These are phyloP conservation scores for Bipolaris cookei DNA, from an alignment of 2,329 filamentous ascomycete species.

Conservation along the genomic window DNA sequence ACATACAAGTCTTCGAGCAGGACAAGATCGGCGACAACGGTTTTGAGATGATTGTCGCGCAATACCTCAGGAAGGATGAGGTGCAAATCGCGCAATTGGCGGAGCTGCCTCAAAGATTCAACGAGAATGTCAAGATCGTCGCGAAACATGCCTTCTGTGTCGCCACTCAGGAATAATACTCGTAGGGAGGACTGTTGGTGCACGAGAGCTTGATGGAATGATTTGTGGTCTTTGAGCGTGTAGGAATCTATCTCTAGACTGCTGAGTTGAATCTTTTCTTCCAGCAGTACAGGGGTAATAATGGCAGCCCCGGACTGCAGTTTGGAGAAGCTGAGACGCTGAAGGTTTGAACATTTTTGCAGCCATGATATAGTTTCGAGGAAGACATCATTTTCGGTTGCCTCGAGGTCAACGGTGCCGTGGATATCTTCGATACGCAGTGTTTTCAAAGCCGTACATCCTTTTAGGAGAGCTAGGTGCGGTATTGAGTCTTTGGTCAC, in stretches of 20 bases:
- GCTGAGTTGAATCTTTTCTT: conserved; percentile 55
- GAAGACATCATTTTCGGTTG: conserved; percentile 60
- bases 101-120: conserved; percentile 59
- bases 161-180: conserved; percentile 54
- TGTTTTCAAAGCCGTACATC: conserved; percentile 57
- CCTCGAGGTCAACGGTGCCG: conserved; percentile 56
- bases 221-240: conserved; percentile 55
- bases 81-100: conserved; percentile 60
- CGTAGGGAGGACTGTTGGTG: conserved; percentile 60
- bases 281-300: conserved; percentile 57
- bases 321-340: conserved; percentile 57
- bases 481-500: conserved; percentile 58
- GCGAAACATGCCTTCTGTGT: conserved; percentile 55
- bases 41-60: conserved; percentile 56
- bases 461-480: conserved; percentile 57
- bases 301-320: conserved; percentile 62
- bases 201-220: conserved; percentile 61
- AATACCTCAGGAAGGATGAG: conserved; percentile 61
- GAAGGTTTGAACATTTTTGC: conserved; percentile 59
- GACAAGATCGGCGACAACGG: conserved; percentile 55
- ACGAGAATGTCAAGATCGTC: conserved; percentile 59
- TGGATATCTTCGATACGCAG: conserved; percentile 58
- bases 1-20: conserved; percentile 64
- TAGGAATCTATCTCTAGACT: conserved; percentile 60
- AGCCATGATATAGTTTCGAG: conserved; percentile 62